Evolutionary conservation across 2,329 filamentous ascomycete genomes (phyloP).

Genomic region (Penicillium paneum): DNA sequence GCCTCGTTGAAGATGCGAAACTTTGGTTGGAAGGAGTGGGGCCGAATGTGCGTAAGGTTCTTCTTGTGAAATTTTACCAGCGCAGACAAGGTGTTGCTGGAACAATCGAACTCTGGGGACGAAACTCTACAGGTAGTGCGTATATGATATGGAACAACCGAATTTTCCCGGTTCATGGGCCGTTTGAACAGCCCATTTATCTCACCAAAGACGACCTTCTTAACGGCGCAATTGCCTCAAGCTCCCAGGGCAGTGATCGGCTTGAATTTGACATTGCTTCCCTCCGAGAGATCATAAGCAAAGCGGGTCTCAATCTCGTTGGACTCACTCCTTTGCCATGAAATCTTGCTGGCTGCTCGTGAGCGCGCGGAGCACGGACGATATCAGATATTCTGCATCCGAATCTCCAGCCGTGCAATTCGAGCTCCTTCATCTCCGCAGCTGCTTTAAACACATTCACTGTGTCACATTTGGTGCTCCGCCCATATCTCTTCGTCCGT

Average conservation of each 20-base stretch:
- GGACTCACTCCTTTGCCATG: neutral
- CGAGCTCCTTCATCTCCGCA: constrained; percentile 67
- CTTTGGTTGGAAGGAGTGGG: neutral
- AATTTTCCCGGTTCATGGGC: neutral
- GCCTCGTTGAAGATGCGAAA: neutral
- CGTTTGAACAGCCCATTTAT: neutral
- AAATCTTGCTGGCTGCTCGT: neutral
- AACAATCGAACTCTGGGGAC: neutral
- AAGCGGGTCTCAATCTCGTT: neutral
- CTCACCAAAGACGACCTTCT: neutral
- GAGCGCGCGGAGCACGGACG: too few relatives aligned
- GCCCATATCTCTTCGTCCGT: constrained; percentile 68
- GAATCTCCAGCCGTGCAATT: constrained; percentile 44
- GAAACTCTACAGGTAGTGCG: neutral
- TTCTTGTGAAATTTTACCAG: neutral
- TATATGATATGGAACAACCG: neutral
- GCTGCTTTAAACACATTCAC: constrained; percentile 73
- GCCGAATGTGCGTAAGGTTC: neutral
- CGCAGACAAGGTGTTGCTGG: neutral
- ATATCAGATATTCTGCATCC: constrained; percentile 25
- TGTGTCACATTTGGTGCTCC: constrained; percentile 85
- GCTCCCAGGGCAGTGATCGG: neutral
- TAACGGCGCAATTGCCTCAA: neutral
- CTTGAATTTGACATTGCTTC: neutral
- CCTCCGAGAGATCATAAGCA: neutral